Conservation (phyloP, 495 filamentous ascomycete genomes). For the Xylaria palmicola region DNA sequence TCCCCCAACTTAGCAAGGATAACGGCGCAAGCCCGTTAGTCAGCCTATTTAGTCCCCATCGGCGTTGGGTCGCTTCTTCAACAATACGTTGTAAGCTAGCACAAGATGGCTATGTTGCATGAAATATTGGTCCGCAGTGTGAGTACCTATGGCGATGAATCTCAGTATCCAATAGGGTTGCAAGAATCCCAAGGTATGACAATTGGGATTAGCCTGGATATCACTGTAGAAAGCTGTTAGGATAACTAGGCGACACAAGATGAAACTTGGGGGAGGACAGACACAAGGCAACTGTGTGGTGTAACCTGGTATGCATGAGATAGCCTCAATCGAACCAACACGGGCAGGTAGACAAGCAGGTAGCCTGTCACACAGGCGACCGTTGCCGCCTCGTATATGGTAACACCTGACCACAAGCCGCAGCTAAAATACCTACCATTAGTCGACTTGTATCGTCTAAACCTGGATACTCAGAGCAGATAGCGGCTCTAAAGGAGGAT, state of each 20-base stretch:
- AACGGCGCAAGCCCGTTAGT: neutral
- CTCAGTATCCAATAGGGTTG: no score
- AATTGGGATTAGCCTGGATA: neutral
- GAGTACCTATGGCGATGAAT: no score
- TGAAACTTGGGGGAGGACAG: neutral
- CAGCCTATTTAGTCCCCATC: neutral
- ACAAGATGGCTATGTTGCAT: no score
- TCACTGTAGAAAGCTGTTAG: neutral
- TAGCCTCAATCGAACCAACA: neutral
- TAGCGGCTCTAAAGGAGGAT: neutral
- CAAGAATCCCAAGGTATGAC: neutral
- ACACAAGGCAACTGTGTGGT: neutral
- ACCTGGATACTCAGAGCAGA: neutral
- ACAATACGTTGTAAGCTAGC: no score
- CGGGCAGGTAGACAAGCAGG: neutral
- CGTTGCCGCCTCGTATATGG: neutral
- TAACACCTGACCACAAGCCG: neutral
- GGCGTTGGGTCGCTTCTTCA: neutral
- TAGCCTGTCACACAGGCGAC: neutral
- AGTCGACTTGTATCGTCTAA: neutral
- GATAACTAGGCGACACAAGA: neutral
- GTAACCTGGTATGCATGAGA: neutral
- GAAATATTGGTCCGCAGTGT: neutral
- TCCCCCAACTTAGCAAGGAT: slow-evolving; percentile 3
- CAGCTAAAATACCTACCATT: neutral